A percentile compares a stretch with the other conserved stretches of the same genome.
phyloP scores from a whole-genome alignment of 768 basidiomycete species.

The Boletellus sp. region DNA sequence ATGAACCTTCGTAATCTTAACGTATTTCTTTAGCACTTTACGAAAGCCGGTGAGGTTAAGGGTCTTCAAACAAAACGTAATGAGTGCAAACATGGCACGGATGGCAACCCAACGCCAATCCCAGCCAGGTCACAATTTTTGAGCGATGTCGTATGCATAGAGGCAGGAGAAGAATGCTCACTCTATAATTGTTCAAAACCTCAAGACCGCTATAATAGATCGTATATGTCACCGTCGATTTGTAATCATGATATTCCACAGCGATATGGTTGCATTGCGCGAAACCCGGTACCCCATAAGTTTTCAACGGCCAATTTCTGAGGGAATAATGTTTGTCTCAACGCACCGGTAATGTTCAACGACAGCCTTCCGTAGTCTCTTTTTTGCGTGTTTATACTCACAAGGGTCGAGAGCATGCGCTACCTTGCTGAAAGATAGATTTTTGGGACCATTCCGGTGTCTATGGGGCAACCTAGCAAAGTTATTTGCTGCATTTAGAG shows the following conservation, averaged over 20 bases:
- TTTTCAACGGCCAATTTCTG: not conserved
- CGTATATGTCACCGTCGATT: constrained; percentile 8
- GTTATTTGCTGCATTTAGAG: not conserved
- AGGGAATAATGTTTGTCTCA: not conserved
- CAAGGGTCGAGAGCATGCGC: constrained; percentile 52
- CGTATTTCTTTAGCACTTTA: constrained; percentile 83
- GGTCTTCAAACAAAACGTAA: constrained; percentile 41
- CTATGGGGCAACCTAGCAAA: not conserved
- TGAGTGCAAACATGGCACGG: not conserved
- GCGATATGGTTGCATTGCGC: not conserved
- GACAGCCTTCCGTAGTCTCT: constrained; percentile 78
- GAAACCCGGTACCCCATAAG: not conserved
- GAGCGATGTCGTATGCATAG: not conserved
- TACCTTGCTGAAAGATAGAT: not conserved
- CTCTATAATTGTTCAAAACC: constrained; percentile 84
- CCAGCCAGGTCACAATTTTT: not conserved
- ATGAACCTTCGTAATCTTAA: constrained; percentile 70
- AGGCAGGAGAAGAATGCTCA: constrained; percentile 25
- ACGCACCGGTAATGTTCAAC: constrained; percentile 76
- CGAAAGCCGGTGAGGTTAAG: constrained; percentile 89
- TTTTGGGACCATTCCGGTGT: not conserved
- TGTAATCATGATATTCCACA: not conserved
- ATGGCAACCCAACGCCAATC: not conserved
- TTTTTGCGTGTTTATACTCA: constrained; percentile 81
- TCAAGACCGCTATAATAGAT: constrained; percentile 60